These are phyloP conservation scores for Marasmius fiardii DNA, from an alignment of 1,284 basidiomycete genomes.

Conservation along the genomic window DNA sequence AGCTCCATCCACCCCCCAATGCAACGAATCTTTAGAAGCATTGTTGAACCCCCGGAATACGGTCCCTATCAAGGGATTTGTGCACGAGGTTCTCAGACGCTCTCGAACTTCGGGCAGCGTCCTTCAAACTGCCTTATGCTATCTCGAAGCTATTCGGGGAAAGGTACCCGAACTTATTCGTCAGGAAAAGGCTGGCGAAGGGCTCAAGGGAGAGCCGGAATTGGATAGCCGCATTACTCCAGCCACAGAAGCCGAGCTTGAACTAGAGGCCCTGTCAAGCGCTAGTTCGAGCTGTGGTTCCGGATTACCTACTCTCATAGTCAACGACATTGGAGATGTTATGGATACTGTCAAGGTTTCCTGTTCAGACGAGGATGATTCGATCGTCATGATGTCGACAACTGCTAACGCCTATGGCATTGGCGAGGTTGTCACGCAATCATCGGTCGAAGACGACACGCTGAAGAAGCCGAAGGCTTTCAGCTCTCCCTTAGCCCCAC, in stretches of 20 bases:
- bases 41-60: conserved; percentile 14
- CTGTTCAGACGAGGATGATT: conserved; percentile 17
- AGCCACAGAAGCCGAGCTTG: conserved; percentile 40
- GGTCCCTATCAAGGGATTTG: conserved; percentile 61
- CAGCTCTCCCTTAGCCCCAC: conserved; percentile 32
- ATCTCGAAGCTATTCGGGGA: conserved; percentile 67
- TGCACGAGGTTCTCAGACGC: conserved; percentile 73
- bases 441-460: neutral
- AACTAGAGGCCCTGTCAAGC: conserved; percentile 18
- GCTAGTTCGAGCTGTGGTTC: conserved; percentile 17
- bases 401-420: neutral
- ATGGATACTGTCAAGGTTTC: conserved; percentile 38
- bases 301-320: conserved; percentile 6
- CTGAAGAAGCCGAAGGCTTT: conserved; percentile 19
- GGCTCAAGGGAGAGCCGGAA: conserved; percentile 35
- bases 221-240: conserved; percentile 43
- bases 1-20: conserved; percentile 1
- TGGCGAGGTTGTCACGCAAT: neutral
- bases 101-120: conserved; percentile 74
- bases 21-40: neutral
- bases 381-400: neutral
- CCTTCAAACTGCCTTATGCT: conserved; percentile 76
- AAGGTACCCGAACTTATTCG: conserved; percentile 60
- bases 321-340: conserved; percentile 19
- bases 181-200: conserved; percentile 43